Evolutionary conservation across 169 alveolate species (phyloP), one percentile per base, ranked within the genome.

Genomic region (Plasmodium reichenowi): DNA sequence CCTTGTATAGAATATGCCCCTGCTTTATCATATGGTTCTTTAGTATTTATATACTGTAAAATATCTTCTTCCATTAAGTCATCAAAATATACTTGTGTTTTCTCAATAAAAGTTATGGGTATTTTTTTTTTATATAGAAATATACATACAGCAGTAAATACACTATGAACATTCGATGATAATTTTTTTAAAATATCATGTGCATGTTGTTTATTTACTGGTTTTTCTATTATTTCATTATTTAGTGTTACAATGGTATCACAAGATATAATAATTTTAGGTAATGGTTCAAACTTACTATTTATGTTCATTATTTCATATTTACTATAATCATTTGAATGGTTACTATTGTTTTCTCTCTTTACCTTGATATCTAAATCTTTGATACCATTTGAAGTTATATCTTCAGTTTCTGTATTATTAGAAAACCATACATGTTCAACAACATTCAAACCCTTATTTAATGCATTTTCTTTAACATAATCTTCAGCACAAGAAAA

Each of bases 1-100:
- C 94, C 95, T 32, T 93, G 92, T 15, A 94, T 89, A 54, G 93
- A 68, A 86, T 80, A 93, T 22, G 96, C 94, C 17, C 96, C 95
- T 24, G 83, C 78, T 48, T 58, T 71, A 68, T 66, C 86, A 73
- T 88, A 71, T 47, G 90, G 91, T 60, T 94, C 93, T 2, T 64
- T 66, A 10, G 88, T 62, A 38, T 70, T 80, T 15, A 94, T 38
- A 68, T 89, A 91, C 56, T 88, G 92, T 54, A 56, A 74, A 66
- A 94, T 88, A 62, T 94, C 96, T 59, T 62, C 72, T 54, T 89
- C 93, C 13, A 88, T 24, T 90, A 94, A 48, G 13, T 66, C 20
- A 74, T 94, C 95, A 91, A 89, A 93, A 52, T 72, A 43, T 58
- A 93, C 92, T 4, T 38, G 50, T 22, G 95, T 93, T 17, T 43